Evolutionary conservation across 805 yeast species (phyloP).

Genomic region (Candida dajiaensis): DNA sequence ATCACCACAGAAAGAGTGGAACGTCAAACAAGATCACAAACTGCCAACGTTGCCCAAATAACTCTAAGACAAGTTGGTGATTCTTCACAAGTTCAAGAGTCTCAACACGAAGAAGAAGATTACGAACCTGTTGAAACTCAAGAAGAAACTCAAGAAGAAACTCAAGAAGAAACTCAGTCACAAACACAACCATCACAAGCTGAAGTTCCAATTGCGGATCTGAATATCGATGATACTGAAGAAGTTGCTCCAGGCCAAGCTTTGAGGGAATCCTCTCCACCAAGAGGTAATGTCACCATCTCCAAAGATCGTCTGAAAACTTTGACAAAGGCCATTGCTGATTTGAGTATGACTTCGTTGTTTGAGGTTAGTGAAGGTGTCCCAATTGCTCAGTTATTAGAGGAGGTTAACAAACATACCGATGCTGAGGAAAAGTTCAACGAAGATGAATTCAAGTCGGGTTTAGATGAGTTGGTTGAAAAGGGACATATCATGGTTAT

Average conservation of each 20-base stretch:
- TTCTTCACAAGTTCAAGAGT: neutral
- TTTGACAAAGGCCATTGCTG: slow-evolving; percentile 42
- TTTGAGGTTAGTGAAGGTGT: slow-evolving; percentile 43
- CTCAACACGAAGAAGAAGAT: slow-evolving; percentile 16
- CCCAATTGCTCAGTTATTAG: slow-evolving; percentile 30
- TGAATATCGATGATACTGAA: slow-evolving; percentile 2
- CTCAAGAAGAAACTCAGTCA: slow-evolving; percentile 6
- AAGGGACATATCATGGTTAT: slow-evolving; percentile 43
- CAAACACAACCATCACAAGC: slow-evolving; percentile 7
- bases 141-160: slow-evolving; percentile 3
- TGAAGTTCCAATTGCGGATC: neutral
- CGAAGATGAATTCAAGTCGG: slow-evolving; percentile 38
- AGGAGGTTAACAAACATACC: slow-evolving; percentile 37
- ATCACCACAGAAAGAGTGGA: slow-evolving; percentile 11
- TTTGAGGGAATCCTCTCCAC: neutral
- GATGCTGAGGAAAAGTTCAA: slow-evolving; percentile 44
- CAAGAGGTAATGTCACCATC: slow-evolving; percentile 19
- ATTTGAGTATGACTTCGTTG: slow-evolving; percentile 36
- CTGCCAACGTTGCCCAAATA: neutral
- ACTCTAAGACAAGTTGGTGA: neutral
- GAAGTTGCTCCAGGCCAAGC: slow-evolving; percentile 5
- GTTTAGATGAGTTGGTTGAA: slow-evolving; percentile 35
- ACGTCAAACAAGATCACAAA: neutral
- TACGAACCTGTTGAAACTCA: slow-evolving; percentile 8
- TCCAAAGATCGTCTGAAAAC: slow-evolving; percentile 44